A percentile compares a stretch with the other conserved stretches of the same genome.
Evolutionary conservation across 768 basidiomycete species (phyloP).

Genomic region (Mycena floridula): DNA sequence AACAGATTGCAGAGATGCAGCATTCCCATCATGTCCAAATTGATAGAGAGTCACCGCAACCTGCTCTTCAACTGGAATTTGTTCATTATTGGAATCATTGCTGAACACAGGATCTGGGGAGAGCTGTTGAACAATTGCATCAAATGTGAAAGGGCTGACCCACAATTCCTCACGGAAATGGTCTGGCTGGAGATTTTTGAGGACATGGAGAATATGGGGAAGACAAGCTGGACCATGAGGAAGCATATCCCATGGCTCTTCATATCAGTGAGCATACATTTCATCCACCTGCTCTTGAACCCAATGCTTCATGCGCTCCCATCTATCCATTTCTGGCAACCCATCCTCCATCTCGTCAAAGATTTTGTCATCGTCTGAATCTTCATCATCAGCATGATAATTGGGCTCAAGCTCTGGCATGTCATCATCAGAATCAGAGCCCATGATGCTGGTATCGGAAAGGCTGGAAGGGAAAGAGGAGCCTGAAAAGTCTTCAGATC

Average conservation of each 20-base stretch:
- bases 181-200: constrained; percentile 16
- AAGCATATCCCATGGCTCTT: constrained; percentile 3
- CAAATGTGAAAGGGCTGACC: constrained; percentile 26
- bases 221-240: constrained; percentile 7
- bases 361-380: constrained; percentile 2
- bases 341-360: not conserved
- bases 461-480: too few relatives aligned
- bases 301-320: constrained; percentile 1
- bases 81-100: constrained; percentile 20
- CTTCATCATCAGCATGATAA: too few relatives aligned
- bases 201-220: constrained; percentile 11
- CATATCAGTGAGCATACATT: constrained; percentile 7
- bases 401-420: too few relatives aligned
- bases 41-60: constrained; percentile 19
- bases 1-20: constrained; percentile 22
- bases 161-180: constrained; percentile 24
- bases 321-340: not conserved
- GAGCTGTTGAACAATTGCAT: constrained; percentile 19
- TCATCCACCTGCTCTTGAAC: not conserved
- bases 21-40: constrained; percentile 31
- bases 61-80: constrained; percentile 22
- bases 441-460: too few relatives aligned
- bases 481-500: too few relatives aligned
- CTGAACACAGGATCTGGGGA: constrained; percentile 4
- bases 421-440: too few relatives aligned